Base-by-base conservation (phyloP, 768 basidiomycete species). In the Termitomyces bulborhizus region DNA sequence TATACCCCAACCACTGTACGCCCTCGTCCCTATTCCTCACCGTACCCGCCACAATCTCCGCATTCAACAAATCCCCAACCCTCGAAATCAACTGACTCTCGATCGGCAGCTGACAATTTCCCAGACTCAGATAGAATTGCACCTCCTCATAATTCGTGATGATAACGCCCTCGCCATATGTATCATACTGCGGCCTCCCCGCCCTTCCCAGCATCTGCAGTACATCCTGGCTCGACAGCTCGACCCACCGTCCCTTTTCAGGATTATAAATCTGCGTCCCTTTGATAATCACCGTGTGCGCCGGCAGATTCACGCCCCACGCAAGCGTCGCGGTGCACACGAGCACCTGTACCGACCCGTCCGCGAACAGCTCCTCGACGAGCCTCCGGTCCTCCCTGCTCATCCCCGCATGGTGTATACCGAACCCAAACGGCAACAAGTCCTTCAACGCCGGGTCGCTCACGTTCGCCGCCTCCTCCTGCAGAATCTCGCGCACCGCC, bases 221-320 rank as follows among this genome's bases (percentile, higher is more conserved):
- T 0, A 98, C 94, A 66, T 98, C 97, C 69, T 98, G 97, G 0
- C 88, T 85, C 1, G 92, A 95, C 6, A 98, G 73, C 68, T 98
- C 97, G 4, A 90, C 88, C 97, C 97, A 99, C 4, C 90, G 85
- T 18, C 97, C 97, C 72, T 98, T 97, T 71, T 97, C 95, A 0
- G 97, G 97, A 69, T 97, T 98, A 73, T 98, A 99, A 58, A 98
- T 95, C 72, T 98, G 95, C 0, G 97, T 98, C n/a, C 97, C 97
- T 69, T 98, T 99, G 78, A 99, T 98, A 74, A 98, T 93, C 71
- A 98, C 96, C 7, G 93, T 89, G 60, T 98, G 97, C 1, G 95
- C 96, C 3, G 97, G 97, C 0, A 98, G 75, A 67, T 99, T 99
- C 71, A 99, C 96, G 75, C 96, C 97, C 97, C 97, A 99, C 0